Evolutionary conservation across 1,284 basidiomycete genomes (phyloP).

Genomic region (Mycena citricolor): DNA sequence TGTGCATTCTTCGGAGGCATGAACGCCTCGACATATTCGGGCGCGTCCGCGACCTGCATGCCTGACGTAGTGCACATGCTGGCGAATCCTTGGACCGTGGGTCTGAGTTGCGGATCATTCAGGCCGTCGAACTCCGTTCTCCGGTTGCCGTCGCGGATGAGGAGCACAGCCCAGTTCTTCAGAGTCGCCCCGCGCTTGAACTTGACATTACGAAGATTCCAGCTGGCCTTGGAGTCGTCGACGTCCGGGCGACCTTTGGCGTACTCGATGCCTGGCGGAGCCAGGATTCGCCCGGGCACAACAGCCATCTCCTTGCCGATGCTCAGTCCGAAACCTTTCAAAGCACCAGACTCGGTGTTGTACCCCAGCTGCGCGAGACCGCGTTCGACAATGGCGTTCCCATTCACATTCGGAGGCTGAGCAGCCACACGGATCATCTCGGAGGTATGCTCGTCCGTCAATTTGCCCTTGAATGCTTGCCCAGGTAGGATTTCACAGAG

Average conservation of each 20-base stretch:
- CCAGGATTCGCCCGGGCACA: conserved; percentile 69
- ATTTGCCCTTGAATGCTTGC: conserved; percentile 70
- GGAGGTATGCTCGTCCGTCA: conserved; percentile 65
- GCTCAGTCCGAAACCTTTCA: conserved; percentile 58
- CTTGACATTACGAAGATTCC: conserved; percentile 66
- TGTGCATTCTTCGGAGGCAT: conserved; percentile 45
- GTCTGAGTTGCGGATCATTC: conserved; percentile 48
- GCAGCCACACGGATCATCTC: conserved; percentile 69
- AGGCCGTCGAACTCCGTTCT: conserved; percentile 46
- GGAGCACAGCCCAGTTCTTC: conserved; percentile 60
- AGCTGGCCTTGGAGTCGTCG: conserved; percentile 63
- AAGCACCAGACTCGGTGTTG: conserved; percentile 39
- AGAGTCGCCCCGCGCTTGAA: conserved; percentile 57
- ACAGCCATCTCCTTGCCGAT: conserved; percentile 68
- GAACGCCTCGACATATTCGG: conserved; percentile 32
- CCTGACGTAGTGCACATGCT: conserved; percentile 60
- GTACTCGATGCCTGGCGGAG: conserved; percentile 60
- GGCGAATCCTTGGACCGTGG: conserved; percentile 48
- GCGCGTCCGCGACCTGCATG: conserved; percentile 49
- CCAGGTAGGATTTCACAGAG: conserved; percentile 68
- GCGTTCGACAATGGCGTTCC: conserved; percentile 49
- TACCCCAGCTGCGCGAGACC: conserved; percentile 67
- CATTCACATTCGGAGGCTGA: conserved; percentile 67
- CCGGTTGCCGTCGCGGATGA: conserved; percentile 55
- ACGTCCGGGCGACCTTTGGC: conserved; percentile 44